These are phyloP conservation scores for Mortierella sp. DNA, from an alignment of 371 early-diverging fungal genomes.

Conservation along the genomic window DNA sequence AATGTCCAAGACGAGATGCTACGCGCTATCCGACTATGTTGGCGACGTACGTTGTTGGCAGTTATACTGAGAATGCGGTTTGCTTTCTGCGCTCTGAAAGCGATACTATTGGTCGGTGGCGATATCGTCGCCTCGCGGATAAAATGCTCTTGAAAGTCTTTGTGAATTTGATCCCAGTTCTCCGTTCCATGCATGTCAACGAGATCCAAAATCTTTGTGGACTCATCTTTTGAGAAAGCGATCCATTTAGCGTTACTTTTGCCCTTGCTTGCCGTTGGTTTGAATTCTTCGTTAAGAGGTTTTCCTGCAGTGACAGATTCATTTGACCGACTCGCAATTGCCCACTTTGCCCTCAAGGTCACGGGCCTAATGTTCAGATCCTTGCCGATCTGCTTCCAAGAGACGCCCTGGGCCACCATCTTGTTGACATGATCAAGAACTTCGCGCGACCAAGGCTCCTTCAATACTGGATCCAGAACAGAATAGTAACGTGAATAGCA, in stretches of 20 bases:
- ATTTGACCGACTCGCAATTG: not conserved
- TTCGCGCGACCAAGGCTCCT: constrained; percentile 21
- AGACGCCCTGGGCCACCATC: constrained; percentile 18
- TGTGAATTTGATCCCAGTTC: constrained; percentile 17
- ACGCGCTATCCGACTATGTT: constrained; percentile 20
- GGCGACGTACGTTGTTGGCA: constrained; percentile 8
- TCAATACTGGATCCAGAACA: constrained; percentile 25
- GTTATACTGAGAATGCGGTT: constrained; percentile 8
- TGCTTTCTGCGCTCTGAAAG: too few species aligned
- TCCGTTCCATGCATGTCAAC: constrained; percentile 20
- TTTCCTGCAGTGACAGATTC: not conserved
- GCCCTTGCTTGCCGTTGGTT: not conserved
- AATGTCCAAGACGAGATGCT: constrained; percentile 23
- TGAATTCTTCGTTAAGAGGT: not conserved
- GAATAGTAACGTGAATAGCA: constrained; percentile 40
- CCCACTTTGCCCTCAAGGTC: constrained; percentile 29
- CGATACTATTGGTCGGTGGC: too few species aligned
- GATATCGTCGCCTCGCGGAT: not conserved
- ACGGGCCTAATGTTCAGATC: constrained; percentile 22
- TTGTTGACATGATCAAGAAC: constrained; percentile 8
- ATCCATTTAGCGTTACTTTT: constrained; percentile 4
- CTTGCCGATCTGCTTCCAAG: constrained; percentile 34
- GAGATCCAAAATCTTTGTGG: constrained; percentile 13
- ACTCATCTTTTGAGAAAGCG: constrained; percentile 33
- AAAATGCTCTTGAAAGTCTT: constrained; percentile 23